Evolutionary conservation across 495 filamentous ascomycete genomes (phyloP).

Genomic region (Pyrenula massariospora): DNA sequence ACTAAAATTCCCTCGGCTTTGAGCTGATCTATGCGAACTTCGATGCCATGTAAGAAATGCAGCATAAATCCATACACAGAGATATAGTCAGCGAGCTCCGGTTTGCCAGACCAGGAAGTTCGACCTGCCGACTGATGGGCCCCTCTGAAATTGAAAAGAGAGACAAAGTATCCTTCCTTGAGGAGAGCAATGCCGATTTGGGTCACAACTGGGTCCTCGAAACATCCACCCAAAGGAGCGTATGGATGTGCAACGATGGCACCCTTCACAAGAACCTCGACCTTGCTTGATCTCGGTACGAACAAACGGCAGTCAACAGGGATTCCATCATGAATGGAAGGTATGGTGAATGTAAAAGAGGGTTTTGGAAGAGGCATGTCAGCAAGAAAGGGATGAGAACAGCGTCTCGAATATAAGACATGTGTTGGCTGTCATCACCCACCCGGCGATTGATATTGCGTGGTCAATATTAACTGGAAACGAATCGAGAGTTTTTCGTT

Average conservation of each 20-base stretch:
- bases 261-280: slow-evolving; percentile 30
- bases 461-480: no score
- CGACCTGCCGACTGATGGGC: slow-evolving; percentile 60
- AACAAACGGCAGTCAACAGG: slow-evolving; percentile 73
- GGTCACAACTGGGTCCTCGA: slow-evolving; percentile 68
- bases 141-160: slow-evolving; percentile 90
- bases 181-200: slow-evolving; percentile 51
- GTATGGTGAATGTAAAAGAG: slow-evolving; percentile 62
- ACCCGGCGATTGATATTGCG: no score
- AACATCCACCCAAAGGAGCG: slow-evolving; percentile 73
- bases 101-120: slow-evolving; percentile 75
- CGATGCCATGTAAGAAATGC: slow-evolving; percentile 47
- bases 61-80: slow-evolving; percentile 68
- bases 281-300: slow-evolving; percentile 34
- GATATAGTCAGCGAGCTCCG: slow-evolving; percentile 71
- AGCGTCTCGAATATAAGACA: no score
- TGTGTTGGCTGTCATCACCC: no score
- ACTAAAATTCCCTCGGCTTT: background rate
- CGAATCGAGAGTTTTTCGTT: no score
- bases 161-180: slow-evolving; percentile 58
- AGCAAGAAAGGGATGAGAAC: background rate
- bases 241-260: slow-evolving; percentile 89
- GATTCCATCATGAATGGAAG: slow-evolving; percentile 68
- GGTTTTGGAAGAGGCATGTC: slow-evolving; percentile 36
- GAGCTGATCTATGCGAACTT: background rate